Evolutionary conservation across 2,329 filamentous ascomycete genomes (phyloP).

Genomic region (Coniella lustricola): DNA sequence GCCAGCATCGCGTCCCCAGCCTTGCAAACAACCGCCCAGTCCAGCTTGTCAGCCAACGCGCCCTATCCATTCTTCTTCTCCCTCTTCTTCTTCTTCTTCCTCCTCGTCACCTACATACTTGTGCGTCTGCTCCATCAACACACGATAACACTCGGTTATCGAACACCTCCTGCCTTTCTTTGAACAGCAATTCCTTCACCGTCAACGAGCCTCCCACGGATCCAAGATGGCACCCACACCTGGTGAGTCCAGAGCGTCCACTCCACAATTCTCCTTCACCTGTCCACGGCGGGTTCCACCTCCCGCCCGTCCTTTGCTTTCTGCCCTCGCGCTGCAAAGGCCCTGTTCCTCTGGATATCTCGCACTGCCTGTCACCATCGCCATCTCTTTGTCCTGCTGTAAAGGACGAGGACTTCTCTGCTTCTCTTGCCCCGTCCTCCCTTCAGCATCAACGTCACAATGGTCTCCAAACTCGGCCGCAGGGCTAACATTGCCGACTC

Average conservation of each 20-base stretch:
- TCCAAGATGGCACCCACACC: conserved; percentile 14
- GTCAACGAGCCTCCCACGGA: background rate
- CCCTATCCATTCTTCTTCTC: too few relatives aligned
- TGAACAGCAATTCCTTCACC: too few relatives aligned
- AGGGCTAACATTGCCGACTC: conserved; percentile 29
- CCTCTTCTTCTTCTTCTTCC: too few relatives aligned
- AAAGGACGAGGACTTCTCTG: too few relatives aligned
- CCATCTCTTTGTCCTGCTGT: too few relatives aligned
- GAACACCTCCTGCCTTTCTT: too few relatives aligned
- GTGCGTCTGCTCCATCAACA: too few relatives aligned
- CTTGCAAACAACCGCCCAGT: too few relatives aligned
- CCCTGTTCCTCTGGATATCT: conserved; percentile 2
- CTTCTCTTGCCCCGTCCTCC: too few relatives aligned
- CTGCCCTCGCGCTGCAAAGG: conserved; percentile 13
- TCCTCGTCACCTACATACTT: too few relatives aligned
- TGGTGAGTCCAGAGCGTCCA: conserved; percentile 9
- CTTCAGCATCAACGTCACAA: background rate
- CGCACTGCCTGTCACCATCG: background rate
- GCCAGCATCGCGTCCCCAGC: background rate
- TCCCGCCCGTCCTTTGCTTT: conserved; percentile 5
- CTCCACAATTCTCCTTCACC: conserved; percentile 14
- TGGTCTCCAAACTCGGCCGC: conserved; percentile 17
- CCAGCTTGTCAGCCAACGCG: too few relatives aligned
- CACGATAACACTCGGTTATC: too few relatives aligned
- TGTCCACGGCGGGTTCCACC: conserved; percentile 5